These are phyloP conservation scores for Phoenix roebelenii DNA, from an alignment of 176 grass and related monocot species.

Conservation along the genomic window DNA sequence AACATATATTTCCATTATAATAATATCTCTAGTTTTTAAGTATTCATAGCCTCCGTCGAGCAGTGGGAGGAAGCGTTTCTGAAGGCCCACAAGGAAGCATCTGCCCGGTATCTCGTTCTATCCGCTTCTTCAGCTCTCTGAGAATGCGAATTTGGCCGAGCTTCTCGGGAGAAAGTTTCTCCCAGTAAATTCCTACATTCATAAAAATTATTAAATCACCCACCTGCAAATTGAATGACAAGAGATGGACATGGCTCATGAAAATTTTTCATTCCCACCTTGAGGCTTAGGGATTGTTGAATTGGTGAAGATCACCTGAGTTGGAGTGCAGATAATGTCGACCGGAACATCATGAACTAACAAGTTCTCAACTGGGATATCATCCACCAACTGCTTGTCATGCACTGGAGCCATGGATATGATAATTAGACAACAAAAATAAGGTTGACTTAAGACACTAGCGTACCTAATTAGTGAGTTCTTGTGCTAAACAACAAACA, in stretches of 20 bases:
- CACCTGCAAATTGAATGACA: not conserved
- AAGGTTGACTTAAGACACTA: not conserved
- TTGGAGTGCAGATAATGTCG: slow-evolving; percentile 88
- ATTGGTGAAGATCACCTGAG: slow-evolving; percentile 78
- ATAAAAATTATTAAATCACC: not conserved
- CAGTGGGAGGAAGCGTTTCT: slow-evolving; percentile 86
- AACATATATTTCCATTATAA: too few relatives aligned
- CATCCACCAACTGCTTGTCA: slow-evolving; percentile 88
- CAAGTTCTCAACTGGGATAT: slow-evolving; percentile 82
- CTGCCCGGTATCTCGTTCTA: slow-evolving; percentile 63
- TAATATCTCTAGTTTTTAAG: too few relatives aligned
- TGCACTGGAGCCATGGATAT: slow-evolving; percentile 44
- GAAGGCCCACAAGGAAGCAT: slow-evolving; percentile 68
- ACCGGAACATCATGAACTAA: slow-evolving; percentile 90
- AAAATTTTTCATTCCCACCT: slow-evolving; percentile 27
- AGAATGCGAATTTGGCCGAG: slow-evolving; percentile 76
- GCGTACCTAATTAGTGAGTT: not conserved
- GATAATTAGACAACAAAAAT: not conserved
- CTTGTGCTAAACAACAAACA: too few relatives aligned
- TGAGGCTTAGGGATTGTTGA: slow-evolving; percentile 77
- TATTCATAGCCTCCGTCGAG: slow-evolving; percentile 29
- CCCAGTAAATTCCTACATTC: slow-evolving; percentile 78
- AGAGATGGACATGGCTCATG: too few relatives aligned
- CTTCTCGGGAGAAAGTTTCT: slow-evolving; percentile 86
- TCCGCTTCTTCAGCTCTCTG: slow-evolving; percentile 60